Evolutionary conservation across 2,329 filamentous ascomycete species (phyloP), one percentile per base, ranked within the genome.

Genomic region (Penicillium crustosum): DNA sequence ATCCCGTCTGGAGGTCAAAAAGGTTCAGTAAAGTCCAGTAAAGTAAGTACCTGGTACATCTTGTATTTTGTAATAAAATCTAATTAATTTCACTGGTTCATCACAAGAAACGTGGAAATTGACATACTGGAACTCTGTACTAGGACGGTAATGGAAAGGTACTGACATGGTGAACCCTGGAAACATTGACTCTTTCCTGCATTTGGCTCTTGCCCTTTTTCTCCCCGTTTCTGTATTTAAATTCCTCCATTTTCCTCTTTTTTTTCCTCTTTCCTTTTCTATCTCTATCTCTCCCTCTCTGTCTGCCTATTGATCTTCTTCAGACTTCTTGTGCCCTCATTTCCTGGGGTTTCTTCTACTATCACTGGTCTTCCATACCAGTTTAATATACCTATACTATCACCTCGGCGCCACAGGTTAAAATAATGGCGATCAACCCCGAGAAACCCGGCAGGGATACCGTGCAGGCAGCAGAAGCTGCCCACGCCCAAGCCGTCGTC

Each of bases 381-480:
- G 50, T 49, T 23, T 49, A n/a, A n/a, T n/a, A 23, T 41, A 25
- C 51, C 6, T 45, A 43, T 38, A 48, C 42, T 48, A 25, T 9
- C 21, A 23, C 15, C 9, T 44, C 3, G 41, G 17, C 45, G 17
- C 39, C 31, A 49, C 31, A 47, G 7, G 19, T 21, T 15, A 41
- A 2, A 23, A 64, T 53, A 33, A 71, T 71, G 69, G 54, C 62
- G 19, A 57, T 44, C 41, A 39, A 27, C 29, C 42, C 49, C 60
- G 42, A 66, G 58, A 41, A 69, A 60, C 31, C 49, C 55, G 31
- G 59, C 58, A 25, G 59, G 58, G 72, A 74, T 48, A 70, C 64
- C 31, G 53, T 64, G 13, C 67, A 66, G 29, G 62, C 70, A 31
- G 73, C 71, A 5, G 73, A 73, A 47, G 61, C 65, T n/a, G 75